phyloP scores from a whole-genome alignment of 2,329 filamentous ascomycete species.

The Drechslerella dactyloides region DNA sequence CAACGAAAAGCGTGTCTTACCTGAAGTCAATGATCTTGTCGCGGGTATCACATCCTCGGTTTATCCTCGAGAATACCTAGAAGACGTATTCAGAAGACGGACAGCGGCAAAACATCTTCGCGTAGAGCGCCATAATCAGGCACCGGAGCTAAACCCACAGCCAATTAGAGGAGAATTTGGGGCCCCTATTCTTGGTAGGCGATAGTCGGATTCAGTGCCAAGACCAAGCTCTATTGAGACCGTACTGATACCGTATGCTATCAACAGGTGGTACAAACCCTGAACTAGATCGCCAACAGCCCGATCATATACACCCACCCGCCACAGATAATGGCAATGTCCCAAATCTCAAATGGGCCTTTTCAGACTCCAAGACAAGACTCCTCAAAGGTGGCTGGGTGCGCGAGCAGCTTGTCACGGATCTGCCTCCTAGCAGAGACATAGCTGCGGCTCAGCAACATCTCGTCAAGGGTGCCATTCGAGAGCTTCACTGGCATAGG shows the following conservation, averaged over 20 bases:
- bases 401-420: slow-evolving; percentile 70
- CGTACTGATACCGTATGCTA: neutral
- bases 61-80: slow-evolving; percentile 43
- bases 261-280: slow-evolving; percentile 68
- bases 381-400: slow-evolving; percentile 68
- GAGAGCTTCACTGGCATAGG: slow-evolving; percentile 72
- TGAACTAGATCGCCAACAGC: slow-evolving; percentile 68
- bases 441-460: slow-evolving; percentile 73
- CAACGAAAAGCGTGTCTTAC: slow-evolving; percentile 24
- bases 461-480: slow-evolving; percentile 69
- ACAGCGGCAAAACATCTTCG: slow-evolving; percentile 44
- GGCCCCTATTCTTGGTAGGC: slow-evolving; percentile 65
- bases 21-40: slow-evolving; percentile 17
- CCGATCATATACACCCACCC: slow-evolving; percentile 68
- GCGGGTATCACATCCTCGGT: slow-evolving; percentile 36
- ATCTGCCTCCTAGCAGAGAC: slow-evolving; percentile 70
- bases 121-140: slow-evolving; percentile 29
- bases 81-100: slow-evolving; percentile 35
- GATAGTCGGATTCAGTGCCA: neutral
- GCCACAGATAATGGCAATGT: slow-evolving; percentile 69
- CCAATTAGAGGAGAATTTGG: slow-evolving; percentile 57
- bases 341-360: slow-evolving; percentile 61
- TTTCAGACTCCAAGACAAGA: slow-evolving; percentile 44
- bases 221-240: neutral
- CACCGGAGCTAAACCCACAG: slow-evolving; percentile 17